Evolutionary conservation across 306 rosid species (phyloP).

Genomic region (Sechiopsis laciniata): DNA sequence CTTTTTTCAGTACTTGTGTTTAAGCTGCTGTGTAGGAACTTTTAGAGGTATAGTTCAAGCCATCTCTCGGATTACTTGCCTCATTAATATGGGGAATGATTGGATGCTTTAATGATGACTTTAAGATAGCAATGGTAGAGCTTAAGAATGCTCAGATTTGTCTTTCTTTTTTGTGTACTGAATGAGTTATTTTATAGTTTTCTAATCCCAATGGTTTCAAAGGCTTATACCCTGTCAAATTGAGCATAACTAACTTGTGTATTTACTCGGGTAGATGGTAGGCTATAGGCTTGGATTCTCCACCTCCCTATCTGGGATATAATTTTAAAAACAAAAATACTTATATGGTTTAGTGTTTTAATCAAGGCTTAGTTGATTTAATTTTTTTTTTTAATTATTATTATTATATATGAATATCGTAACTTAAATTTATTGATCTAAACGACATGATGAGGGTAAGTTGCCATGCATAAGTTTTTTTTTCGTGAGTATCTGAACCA

Average conservation of each 20-base stretch:
- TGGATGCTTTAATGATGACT: background rate
- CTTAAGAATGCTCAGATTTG: slow-evolving; percentile 12
- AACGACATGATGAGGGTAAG: background rate
- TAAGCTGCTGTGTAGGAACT: slow-evolving; percentile 2
- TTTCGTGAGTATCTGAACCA: too few relatives aligned
- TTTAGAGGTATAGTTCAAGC: background rate
- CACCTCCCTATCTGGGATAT: too few relatives aligned
- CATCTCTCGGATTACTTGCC: slow-evolving; percentile 14
- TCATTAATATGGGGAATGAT: background rate
- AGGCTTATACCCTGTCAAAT: background rate
- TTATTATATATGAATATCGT: too few relatives aligned
- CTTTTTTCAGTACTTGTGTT: slow-evolving; percentile 9
- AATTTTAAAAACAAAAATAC: too few relatives aligned
- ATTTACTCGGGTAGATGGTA: too few relatives aligned
- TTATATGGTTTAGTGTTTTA: too few relatives aligned
- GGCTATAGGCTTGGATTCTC: too few relatives aligned
- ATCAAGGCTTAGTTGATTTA: too few relatives aligned
- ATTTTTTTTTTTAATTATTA: too few relatives aligned
- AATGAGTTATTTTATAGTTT: background rate
- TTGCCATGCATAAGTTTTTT: background rate
- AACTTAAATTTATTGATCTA: too few relatives aligned
- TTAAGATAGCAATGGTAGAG: slow-evolving; percentile 5
- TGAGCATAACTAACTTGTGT: too few relatives aligned
- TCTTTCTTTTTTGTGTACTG: background rate
- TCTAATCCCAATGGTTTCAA: background rate